Percentiles rank a stretch among this genome's conserved stretches.
Conservation (phyloP, 2,329 filamentous ascomycete genomes). For the Colletotrichum zoysiae region DNA sequence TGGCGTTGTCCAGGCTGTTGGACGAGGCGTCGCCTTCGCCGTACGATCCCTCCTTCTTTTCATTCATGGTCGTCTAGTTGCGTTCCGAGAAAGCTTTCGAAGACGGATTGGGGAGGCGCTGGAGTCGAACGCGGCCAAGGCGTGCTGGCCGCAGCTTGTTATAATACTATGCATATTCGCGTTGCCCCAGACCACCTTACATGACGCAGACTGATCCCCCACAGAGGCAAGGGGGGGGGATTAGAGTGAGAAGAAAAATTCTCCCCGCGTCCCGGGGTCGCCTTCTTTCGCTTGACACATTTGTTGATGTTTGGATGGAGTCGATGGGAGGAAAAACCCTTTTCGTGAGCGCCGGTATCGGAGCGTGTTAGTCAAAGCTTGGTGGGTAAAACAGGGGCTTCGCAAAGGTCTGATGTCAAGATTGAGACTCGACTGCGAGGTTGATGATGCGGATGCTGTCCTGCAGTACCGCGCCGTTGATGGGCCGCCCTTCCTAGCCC, state of each 20-base stretch:
- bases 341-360: conserved; percentile 8
- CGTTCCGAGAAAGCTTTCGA: neutral
- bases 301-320: neutral
- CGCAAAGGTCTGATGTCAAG: neutral
- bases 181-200: neutral
- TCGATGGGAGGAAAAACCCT: neutral
- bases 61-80: neutral
- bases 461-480: neutral
- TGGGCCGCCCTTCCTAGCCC: neutral
- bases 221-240: neutral
- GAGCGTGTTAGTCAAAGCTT: neutral
- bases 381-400: neutral
- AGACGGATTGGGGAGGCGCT: too few relatives aligned
- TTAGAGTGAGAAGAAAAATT: neutral
- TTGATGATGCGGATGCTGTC: neutral
- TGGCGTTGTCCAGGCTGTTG: neutral
- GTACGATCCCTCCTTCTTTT: neutral
- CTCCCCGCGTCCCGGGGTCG: neutral
- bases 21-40: neutral
- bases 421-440: too few relatives aligned
- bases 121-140: neutral
- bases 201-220: neutral
- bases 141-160: neutral
- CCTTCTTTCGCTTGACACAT: neutral
- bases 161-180: neutral